Evolutionary conservation across 2,329 filamentous ascomycete genomes (phyloP).

Genomic region (Monilinia fructigena): DNA sequence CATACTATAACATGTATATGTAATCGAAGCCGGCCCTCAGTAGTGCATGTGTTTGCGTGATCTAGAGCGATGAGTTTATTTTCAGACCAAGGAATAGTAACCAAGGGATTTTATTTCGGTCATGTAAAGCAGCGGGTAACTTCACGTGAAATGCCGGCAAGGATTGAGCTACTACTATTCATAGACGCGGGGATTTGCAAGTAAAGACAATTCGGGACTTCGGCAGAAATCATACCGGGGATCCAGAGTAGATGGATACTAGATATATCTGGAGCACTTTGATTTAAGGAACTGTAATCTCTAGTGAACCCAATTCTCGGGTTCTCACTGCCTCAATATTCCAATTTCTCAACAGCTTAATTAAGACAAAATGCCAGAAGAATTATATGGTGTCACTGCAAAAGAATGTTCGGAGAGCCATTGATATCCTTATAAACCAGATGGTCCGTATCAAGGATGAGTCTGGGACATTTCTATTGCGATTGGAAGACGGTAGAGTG

Average conservation of each 20-base stretch:
- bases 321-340: neutral
- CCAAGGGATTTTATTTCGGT: neutral
- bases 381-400: constrained; percentile 46
- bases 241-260: neutral
- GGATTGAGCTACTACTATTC: neutral
- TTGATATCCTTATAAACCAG: constrained; percentile 68
- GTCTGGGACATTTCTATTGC: constrained; percentile 71
- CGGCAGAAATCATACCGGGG: constrained; percentile 8
- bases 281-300: neutral
- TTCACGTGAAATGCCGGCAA: constrained; percentile 5
- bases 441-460: constrained; percentile 75
- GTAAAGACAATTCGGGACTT: neutral
- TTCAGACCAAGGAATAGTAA: neutral
- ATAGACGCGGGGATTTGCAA: constrained; percentile 14
- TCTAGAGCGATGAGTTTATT: neutral
- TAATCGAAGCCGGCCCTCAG: neutral
- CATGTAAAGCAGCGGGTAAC: neutral
- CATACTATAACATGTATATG: neutral
- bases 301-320: neutral
- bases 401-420: constrained; percentile 50
- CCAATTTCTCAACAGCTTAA: neutral
- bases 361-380: constrained; percentile 22
- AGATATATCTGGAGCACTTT: neutral
- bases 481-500: constrained; percentile 67
- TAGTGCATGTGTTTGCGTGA: neutral